These are phyloP conservation scores for Metschnikowia reukaufii DNA, from an alignment of 805 yeast genomes.

Conservation along the genomic window DNA sequence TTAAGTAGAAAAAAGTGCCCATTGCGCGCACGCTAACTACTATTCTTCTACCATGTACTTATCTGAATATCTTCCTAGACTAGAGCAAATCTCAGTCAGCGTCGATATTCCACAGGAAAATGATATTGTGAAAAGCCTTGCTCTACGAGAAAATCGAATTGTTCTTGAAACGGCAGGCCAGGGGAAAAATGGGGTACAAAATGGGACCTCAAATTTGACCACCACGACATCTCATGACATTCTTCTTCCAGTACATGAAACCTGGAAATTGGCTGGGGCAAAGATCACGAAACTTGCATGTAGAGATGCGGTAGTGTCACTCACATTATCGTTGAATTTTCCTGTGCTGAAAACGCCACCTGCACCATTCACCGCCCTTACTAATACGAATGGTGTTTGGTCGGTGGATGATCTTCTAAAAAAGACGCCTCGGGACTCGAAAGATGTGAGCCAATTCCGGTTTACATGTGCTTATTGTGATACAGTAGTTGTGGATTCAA, in stretches of 20 bases:
- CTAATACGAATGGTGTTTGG: slow-evolving; percentile 31
- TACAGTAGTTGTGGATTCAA: slow-evolving; percentile 29
- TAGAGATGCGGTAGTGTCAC: not conserved
- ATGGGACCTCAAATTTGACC: not conserved
- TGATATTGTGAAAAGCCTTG: slow-evolving; percentile 5
- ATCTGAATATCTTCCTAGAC: slow-evolving; percentile 19
- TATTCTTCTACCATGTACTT: slow-evolving; percentile 11
- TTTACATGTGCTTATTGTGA: slow-evolving; percentile 36
- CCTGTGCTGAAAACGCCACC: not conserved
- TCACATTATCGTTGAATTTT: slow-evolving; percentile 2
- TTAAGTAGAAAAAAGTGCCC: not conserved
- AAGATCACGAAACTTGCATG: slow-evolving; percentile 6
- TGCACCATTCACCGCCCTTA: slow-evolving; percentile 15
- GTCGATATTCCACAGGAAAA: slow-evolving; percentile 6
- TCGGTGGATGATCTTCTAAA: slow-evolving; percentile 39
- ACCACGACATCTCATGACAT: not conserved
- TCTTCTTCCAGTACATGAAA: slow-evolving; percentile 4
- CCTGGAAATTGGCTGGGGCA: not conserved
- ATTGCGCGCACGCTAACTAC: not conserved
- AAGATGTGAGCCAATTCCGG: slow-evolving; percentile 24
- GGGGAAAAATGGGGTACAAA: not conserved
- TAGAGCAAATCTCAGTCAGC: slow-evolving; percentile 16
- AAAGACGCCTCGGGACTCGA: slow-evolving; percentile 30
- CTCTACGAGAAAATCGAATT: slow-evolving; percentile 2
- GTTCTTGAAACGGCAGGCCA: slow-evolving; percentile 4